A percentile compares a stretch with the other conserved stretches of the same genome.
phyloP scores from a whole-genome alignment of 75 land plant species.

The Azolla pinnata region DNA sequence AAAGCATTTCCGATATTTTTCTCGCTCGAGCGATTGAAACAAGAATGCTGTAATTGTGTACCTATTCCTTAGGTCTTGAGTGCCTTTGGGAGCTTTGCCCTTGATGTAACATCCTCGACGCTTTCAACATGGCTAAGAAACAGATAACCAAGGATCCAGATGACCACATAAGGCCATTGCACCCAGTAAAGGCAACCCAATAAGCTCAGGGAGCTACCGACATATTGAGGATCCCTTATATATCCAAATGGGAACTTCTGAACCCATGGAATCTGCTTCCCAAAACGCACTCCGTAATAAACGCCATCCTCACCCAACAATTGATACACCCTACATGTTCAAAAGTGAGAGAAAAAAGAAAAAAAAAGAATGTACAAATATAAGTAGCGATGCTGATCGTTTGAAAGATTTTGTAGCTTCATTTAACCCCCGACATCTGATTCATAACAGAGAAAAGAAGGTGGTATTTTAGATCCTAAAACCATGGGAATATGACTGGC shows the following conservation, averaged over 20 bases:
- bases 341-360: too few relatives aligned
- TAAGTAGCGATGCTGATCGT: too few relatives aligned
- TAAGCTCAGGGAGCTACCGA: slow-evolving; percentile 72
- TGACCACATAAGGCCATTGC: slow-evolving; percentile 52
- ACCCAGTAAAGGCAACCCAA: slow-evolving; percentile 74
- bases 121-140: slow-evolving; percentile 71
- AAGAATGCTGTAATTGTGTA: too few relatives aligned
- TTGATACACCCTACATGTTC: slow-evolving; percentile 61
- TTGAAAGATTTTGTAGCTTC: too few relatives aligned
- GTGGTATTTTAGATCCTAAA: too few relatives aligned
- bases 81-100: slow-evolving; percentile 30
- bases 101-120: slow-evolving; percentile 50
- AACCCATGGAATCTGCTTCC: slow-evolving; percentile 85
- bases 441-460: too few relatives aligned
- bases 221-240: slow-evolving; percentile 84
- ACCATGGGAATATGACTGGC: too few relatives aligned
- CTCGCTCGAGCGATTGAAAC: too few relatives aligned
- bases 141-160: slow-evolving; percentile 66
- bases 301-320: slow-evolving; percentile 66
- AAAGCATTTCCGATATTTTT: too few relatives aligned
- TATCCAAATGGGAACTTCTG: slow-evolving; percentile 82
- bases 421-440: too few relatives aligned
- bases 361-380: too few relatives aligned
- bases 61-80: too few relatives aligned
- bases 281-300: slow-evolving; percentile 77